Evolutionary conservation across 1,284 basidiomycete genomes (phyloP), one percentile per base, ranked within the genome.

Genomic region (Tremellales sp.): DNA sequence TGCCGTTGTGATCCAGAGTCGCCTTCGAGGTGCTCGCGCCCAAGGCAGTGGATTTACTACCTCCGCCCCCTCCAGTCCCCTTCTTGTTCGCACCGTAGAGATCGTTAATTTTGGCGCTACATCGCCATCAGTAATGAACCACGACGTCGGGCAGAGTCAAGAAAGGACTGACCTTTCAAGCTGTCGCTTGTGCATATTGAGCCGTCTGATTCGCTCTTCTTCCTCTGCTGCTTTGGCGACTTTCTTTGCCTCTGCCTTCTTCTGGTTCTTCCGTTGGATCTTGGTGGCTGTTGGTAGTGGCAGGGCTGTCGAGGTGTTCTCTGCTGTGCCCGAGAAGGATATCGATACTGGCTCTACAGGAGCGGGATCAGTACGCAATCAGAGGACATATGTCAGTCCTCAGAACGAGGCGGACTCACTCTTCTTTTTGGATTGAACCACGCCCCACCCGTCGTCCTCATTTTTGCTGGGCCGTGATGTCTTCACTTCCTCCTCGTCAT

Each of bases 181-280:
- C 35, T 61, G 62, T 40, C 56, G 56, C 49, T 62, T 68, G 60
- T 72, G 70, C 54, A 54, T 52, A 4, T 61, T 61, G 24, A 72
- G 44, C 6, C 70, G 53, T 49, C 60, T 52, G 41, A 57, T 53
- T 17, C 70, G 48, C 31, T 72, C 70, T 12, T 54, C 61, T 50
- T 72, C 70, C 24, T 70, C 70, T 1, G 56, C 66, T 12, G 56
- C 66, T 52, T 57, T 60, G 13, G 58, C 54, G 2, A 58, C 64
- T 47, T 68, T 69, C 52, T 72, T 72, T n/a, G 56, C 61, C 27
- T 69, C 68, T 11, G 65, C 51, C 58, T 70, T 69, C 51, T 69
- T 68, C 15, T 61, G 62, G 46, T 72, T 72, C 64, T 72, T 72
- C 51, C 57, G 56, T 53, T 69, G 67, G 10, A 63, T 42, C 49